A percentile compares a stretch with the other conserved stretches of the same genome.
These are phyloP conservation scores for Penicillium crystallinum DNA, from an alignment of 495 filamentous ascomycete species.

Conservation along the genomic window DNA sequence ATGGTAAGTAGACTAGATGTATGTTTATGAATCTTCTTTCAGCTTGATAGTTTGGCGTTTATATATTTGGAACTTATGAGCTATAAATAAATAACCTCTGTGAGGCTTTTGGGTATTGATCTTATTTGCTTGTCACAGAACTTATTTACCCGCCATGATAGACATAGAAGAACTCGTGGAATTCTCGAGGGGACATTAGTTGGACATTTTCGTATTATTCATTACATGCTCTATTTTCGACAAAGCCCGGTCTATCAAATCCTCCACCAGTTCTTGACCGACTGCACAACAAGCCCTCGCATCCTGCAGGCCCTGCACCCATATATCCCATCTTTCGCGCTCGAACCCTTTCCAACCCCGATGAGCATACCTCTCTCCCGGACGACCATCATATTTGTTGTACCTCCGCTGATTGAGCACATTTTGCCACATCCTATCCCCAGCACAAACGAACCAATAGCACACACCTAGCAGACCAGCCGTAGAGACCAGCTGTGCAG, in stretches of 20 bases:
- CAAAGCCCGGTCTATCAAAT: not conserved
- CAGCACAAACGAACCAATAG: not conserved
- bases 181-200: not conserved
- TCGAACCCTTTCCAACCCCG: not conserved
- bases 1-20: constrained; percentile 28
- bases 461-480: not conserved
- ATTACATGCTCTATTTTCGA: not conserved
- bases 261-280: not conserved
- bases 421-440: constrained; percentile 2
- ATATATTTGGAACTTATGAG: not conserved
- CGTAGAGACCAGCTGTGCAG: not conserved
- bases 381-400: constrained; percentile 1
- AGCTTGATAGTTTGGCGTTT: not conserved
- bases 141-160: too few species aligned
- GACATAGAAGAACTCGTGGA: too few species aligned
- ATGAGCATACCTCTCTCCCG: not conserved
- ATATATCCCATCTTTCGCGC: not conserved
- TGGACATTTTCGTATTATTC: not conserved
- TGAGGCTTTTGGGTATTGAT: too few species aligned
- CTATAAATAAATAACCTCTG: too few species aligned
- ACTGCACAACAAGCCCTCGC: not conserved
- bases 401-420: not conserved
- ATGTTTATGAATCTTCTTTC: not conserved
- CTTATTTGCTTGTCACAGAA: too few species aligned
- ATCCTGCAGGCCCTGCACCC: not conserved